A percentile compares a stretch with the other conserved stretches of the same genome.
phyloP scores from a whole-genome alignment of 805 yeast species.

The Spathaspora passalidarum region DNA sequence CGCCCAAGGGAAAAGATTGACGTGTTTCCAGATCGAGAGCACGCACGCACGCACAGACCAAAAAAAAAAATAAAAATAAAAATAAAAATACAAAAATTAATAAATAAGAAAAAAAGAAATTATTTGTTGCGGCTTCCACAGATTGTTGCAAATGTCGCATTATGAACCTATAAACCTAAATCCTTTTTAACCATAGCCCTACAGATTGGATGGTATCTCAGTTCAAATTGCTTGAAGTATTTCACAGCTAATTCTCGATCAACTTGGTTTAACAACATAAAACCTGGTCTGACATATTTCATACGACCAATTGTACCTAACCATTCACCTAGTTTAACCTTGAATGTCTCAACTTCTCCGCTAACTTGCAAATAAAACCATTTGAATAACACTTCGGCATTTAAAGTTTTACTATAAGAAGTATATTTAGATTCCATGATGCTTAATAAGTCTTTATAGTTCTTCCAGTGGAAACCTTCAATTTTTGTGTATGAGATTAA shows the following conservation, averaged over 20 bases:
- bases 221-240: slow-evolving; percentile 60
- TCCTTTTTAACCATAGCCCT: slow-evolving; percentile 81
- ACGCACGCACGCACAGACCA: background rate
- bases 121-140: background rate
- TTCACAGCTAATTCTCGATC: slow-evolving; percentile 62
- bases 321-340: slow-evolving; percentile 70
- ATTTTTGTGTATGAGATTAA: slow-evolving; percentile 49
- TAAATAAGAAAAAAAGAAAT: no score
- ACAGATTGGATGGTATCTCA: slow-evolving; percentile 81
- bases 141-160: background rate
- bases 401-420: slow-evolving; percentile 51
- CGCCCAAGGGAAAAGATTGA: slow-evolving; percentile 1
- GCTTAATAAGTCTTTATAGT: slow-evolving; percentile 28
- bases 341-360: slow-evolving; percentile 45
- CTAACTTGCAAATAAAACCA: slow-evolving; percentile 68
- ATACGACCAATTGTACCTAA: slow-evolving; percentile 89
- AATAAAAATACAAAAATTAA: background rate
- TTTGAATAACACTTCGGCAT: slow-evolving; percentile 80
- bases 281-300: slow-evolving; percentile 92
- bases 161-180: slow-evolving; percentile 38
- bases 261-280: slow-evolving; percentile 58
- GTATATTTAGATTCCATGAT: slow-evolving; percentile 33
- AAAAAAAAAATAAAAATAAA: background rate
- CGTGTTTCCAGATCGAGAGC: background rate
- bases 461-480: slow-evolving; percentile 35